Conservation (phyloP, 106 monocot genomes). For the Allium fistulosum region DNA sequence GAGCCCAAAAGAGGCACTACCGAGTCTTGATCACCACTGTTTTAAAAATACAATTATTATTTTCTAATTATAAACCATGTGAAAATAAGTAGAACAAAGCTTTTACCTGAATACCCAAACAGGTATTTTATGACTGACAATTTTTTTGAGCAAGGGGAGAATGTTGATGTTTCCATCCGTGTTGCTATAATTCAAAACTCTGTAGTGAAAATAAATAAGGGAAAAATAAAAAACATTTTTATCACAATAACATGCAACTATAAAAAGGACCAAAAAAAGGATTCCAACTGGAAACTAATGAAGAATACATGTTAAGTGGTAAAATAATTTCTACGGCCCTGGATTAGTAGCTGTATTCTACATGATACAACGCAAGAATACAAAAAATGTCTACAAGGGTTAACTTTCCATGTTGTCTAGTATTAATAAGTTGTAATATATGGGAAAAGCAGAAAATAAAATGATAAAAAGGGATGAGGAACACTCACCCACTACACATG, state of each 20-base stretch:
- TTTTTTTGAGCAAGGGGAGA: conserved; percentile 52
- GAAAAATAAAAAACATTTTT: background rate
- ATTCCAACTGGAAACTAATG: background rate
- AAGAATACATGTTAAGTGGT: too few species aligned
- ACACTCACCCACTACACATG: conserved; percentile 87
- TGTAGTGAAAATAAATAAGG: conserved; percentile 4
- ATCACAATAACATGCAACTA: background rate
- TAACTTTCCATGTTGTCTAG: background rate
- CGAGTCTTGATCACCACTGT: conserved; percentile 97
- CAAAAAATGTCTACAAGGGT: background rate
- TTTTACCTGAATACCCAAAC: conserved; percentile 75
- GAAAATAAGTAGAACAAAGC: background rate
- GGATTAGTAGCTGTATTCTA: too few species aligned
- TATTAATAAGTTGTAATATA: background rate
- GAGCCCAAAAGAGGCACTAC: conserved; percentile 82
- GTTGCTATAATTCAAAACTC: conserved; percentile 52
- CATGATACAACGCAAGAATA: too few species aligned
- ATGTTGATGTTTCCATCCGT: conserved; percentile 58
- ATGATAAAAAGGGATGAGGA: background rate
- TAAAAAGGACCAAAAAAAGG: background rate
- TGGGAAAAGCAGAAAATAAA: background rate
- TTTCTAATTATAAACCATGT: too few species aligned
- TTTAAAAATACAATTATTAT: background rate
- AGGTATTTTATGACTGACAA: conserved; percentile 45
- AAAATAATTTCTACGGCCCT: too few species aligned